Percentiles rank a stretch among this genome's conserved stretches.
These are phyloP conservation scores for Punica granatum DNA, from an alignment of 345 rosid species.

Conservation along the genomic window DNA sequence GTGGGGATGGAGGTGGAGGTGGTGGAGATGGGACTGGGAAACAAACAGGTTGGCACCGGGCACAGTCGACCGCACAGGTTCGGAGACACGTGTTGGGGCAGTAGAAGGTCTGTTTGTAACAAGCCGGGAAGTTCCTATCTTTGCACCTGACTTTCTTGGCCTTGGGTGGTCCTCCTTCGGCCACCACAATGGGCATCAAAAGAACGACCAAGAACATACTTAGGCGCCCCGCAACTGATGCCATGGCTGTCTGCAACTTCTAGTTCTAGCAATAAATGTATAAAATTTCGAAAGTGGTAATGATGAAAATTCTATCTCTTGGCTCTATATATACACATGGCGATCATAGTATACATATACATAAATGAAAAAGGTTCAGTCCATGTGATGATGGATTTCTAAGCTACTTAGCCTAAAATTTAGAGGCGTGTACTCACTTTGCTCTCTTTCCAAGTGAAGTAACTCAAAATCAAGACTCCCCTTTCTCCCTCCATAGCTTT, in stretches of 20 bases:
- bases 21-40: background rate
- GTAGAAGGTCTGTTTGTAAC: background rate
- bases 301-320: too few species aligned
- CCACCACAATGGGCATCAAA: background rate
- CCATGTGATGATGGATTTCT: background rate
- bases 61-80: background rate
- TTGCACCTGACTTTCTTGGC: constrained; percentile 9
- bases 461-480: too few species aligned
- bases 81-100: background rate
- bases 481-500: too few species aligned
- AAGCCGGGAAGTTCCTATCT: constrained; percentile 7
- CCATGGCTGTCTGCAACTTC: background rate
- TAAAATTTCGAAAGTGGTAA: too few species aligned
- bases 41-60: constrained; percentile 5
- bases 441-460: constrained; percentile 2
- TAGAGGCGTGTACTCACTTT: background rate
- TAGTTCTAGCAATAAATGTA: too few species aligned
- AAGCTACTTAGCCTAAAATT: background rate
- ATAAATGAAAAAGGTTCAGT: too few species aligned
- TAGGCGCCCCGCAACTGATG: background rate
- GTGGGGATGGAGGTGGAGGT: constrained; percentile 14
- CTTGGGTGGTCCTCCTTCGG: background rate
- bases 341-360: too few species aligned
- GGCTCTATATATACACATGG: too few species aligned
- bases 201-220: background rate